Evolutionary conservation across 345 rosid species (phyloP).

Genomic region (Moringa oleifera): DNA sequence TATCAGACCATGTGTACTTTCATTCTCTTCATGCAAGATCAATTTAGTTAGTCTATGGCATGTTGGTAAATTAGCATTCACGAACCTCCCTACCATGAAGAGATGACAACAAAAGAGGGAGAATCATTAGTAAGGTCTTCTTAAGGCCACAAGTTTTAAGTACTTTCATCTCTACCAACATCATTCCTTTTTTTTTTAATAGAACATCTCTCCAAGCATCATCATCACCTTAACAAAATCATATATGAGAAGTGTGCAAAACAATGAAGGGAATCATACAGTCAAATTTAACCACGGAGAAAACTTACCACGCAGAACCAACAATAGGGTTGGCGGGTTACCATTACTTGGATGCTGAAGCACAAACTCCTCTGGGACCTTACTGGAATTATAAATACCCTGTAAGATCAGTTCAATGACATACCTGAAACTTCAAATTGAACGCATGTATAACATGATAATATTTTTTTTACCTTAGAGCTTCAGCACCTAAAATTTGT

Average conservation of each 20-base stretch:
- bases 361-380: conserved; percentile 76
- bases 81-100: not conserved
- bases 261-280: conserved; percentile 6
- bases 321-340: conserved; percentile 85
- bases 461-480: conserved; percentile 67
- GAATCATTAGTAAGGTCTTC: not conserved
- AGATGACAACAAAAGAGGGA: not conserved
- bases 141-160: not conserved
- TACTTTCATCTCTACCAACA: not conserved
- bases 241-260: not conserved
- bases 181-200: too few relatives aligned
- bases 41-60: not conserved
- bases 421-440: conserved; percentile 11
- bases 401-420: not conserved
- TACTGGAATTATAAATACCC: conserved; percentile 44
- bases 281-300: not conserved
- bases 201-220: too few relatives aligned
- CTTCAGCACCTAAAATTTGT: conserved; percentile 90
- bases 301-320: conserved; percentile 70
- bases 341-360: conserved; percentile 77
- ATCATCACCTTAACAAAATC: not conserved
- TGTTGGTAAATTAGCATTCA: not conserved
- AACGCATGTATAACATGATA: conserved; percentile 13
- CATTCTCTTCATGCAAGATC: not conserved
- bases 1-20: too few relatives aligned